Evolutionary conservation across 2,329 filamentous ascomycete species (phyloP).

Genomic region (Colletotrichum neosansevieriae): DNA sequence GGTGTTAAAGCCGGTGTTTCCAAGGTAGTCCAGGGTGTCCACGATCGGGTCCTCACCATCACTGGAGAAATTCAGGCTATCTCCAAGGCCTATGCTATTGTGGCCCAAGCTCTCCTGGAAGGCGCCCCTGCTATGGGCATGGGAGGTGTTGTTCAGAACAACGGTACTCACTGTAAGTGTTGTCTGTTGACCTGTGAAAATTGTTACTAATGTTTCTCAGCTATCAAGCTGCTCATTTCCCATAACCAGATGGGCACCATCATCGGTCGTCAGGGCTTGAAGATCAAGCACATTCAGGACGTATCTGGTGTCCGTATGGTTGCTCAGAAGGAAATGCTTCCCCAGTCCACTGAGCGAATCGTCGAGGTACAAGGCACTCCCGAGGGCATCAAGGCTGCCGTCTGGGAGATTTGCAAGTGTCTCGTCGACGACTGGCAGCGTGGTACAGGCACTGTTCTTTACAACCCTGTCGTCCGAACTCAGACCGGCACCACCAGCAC

Average conservation of each 20-base stretch:
- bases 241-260: constrained; percentile 99
- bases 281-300: constrained; percentile 99
- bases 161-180: constrained; percentile 90
- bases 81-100: constrained; percentile 91
- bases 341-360: constrained; percentile 97
- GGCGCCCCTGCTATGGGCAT: constrained; percentile 96
- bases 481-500: constrained; percentile 69
- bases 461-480: constrained; percentile 94
- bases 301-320: constrained; percentile 98
- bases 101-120: constrained; percentile 90
- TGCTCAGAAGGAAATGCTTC: constrained; percentile 99
- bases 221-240: constrained; percentile 97
- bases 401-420: constrained; percentile 99
- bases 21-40: constrained; percentile 97
- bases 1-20: constrained; percentile 98
- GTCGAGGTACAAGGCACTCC: constrained; percentile 97
- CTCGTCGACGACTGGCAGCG: constrained; percentile 98
- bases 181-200: neutral
- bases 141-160: constrained; percentile 88
- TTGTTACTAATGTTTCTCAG: constrained; percentile 60
- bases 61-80: constrained; percentile 90
- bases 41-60: constrained; percentile 96
- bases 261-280: constrained; percentile 94
- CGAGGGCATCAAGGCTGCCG: constrained; percentile 92
- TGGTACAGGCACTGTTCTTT: constrained; percentile 95